Percentiles rank a stretch among this genome's conserved stretches.
Conservation (phyloP, 192 early-diverging fungal species). For the Hyaloraphidium curvatum region DNA sequence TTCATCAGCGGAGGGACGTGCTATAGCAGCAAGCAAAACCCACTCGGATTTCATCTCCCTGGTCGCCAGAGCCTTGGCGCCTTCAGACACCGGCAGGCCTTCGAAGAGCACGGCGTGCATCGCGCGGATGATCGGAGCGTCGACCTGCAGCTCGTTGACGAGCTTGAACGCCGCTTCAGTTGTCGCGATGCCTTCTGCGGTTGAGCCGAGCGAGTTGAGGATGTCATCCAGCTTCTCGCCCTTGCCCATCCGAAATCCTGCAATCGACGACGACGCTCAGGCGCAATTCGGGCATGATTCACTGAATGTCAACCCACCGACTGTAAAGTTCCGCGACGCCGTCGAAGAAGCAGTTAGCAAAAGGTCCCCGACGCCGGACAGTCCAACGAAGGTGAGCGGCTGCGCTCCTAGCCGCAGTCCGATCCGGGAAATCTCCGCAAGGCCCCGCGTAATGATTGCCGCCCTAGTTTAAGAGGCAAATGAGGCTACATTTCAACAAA, state of each 20-base stretch:
- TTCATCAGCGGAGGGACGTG: too few species aligned
- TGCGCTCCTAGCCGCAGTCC: conserved; percentile 26
- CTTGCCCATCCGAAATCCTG: conserved; percentile 24
- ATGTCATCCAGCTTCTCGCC: conserved; percentile 25
- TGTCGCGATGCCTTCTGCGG: conserved; percentile 29
- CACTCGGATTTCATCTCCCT: too few species aligned
- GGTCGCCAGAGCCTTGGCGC: neutral
- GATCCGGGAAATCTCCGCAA: conserved; percentile 23
- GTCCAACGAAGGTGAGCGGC: conserved; percentile 26
- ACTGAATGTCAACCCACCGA: conserved; percentile 13
- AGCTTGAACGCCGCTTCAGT: conserved; percentile 24
- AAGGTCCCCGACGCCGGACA: conserved; percentile 5
- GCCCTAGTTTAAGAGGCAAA: conserved; percentile 9
- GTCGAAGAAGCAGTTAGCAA: neutral
- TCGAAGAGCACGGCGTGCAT: neutral
- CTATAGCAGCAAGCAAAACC: too few species aligned
- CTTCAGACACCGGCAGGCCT: neutral
- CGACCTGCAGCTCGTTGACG: conserved; percentile 17
- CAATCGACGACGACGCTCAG: conserved; percentile 3
- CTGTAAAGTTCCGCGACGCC: conserved; percentile 23
- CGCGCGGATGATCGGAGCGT: conserved; percentile 4
- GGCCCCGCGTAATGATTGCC: conserved; percentile 26
- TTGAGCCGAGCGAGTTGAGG: conserved; percentile 20
- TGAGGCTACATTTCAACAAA: neutral
- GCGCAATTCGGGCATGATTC: neutral